Percentiles rank a stretch among this genome's conserved stretches.
phyloP scores from a whole-genome alignment of 139 green algal species.

The Closterium sp. region DNA sequence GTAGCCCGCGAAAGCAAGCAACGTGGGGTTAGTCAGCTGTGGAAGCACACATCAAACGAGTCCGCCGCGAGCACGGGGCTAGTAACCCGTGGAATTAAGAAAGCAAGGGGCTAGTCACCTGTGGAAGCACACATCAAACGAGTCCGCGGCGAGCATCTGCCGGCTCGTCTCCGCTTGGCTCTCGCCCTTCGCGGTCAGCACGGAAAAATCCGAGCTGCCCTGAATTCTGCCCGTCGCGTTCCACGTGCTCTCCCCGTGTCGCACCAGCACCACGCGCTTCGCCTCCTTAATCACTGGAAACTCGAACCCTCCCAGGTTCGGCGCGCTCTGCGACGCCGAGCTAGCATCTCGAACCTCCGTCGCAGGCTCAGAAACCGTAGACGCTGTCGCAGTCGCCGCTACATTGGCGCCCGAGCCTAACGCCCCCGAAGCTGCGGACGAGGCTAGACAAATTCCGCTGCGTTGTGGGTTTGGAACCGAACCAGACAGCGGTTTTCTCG shows the following conservation, averaged over 20 bases:
- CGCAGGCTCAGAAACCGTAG: background rate
- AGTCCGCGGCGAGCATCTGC: slow-evolving; percentile 66
- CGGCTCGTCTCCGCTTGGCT: slow-evolving; percentile 67
- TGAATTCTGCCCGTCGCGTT: slow-evolving; percentile 89
- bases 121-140: slow-evolving; percentile 65
- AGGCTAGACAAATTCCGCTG: background rate
- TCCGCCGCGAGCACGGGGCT: too few species aligned
- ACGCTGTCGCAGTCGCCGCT: background rate
- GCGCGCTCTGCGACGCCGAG: background rate
- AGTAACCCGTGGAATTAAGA: background rate
- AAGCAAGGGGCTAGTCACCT: slow-evolving; percentile 13
- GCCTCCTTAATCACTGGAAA: slow-evolving; percentile 33
- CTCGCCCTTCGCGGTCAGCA: slow-evolving; percentile 81
- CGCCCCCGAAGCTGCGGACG: background rate
- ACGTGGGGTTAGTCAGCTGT: too few species aligned
- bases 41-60: too few species aligned
- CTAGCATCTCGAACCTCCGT: background rate
- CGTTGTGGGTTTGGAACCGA: background rate
- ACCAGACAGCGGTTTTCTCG: background rate
- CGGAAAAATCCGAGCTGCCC: slow-evolving; percentile 81
- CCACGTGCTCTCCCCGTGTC: slow-evolving; percentile 94
- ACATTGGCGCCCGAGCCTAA: background rate
- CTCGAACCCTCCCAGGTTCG: background rate
- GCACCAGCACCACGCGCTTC: slow-evolving; percentile 69
- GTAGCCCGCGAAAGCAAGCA: too few species aligned